Conservation (phyloP, 805 yeast species). For the Candida gorgasii region DNA sequence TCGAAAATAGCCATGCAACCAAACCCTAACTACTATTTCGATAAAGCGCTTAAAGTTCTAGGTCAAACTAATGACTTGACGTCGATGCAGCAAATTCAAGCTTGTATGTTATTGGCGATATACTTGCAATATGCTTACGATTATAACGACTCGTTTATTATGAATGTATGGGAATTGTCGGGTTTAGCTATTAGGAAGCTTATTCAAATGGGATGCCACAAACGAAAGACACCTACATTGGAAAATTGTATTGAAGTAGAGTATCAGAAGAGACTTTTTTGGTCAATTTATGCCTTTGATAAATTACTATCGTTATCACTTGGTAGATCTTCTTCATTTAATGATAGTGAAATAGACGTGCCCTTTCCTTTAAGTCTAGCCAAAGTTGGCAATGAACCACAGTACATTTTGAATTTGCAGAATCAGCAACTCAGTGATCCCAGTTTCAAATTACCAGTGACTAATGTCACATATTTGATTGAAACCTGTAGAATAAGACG, state of each 20-base stretch:
- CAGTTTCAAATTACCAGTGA: slow-evolving; percentile 10
- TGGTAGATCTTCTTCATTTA: slow-evolving; percentile 10
- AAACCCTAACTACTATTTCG: slow-evolving; percentile 12
- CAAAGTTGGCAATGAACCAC: slow-evolving; percentile 3
- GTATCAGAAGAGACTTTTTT: slow-evolving; percentile 10
- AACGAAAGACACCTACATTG: slow-evolving; percentile 6
- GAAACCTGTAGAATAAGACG: slow-evolving; percentile 13
- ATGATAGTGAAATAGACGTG: slow-evolving; percentile 9
- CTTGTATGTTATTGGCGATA: slow-evolving; percentile 13
- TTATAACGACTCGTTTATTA: slow-evolving; percentile 10
- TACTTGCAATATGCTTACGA: slow-evolving; percentile 12
- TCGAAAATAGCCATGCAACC: slow-evolving; percentile 7
- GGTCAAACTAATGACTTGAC: not conserved
- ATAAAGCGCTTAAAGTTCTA: slow-evolving; percentile 9
- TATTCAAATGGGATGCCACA: slow-evolving; percentile 13
- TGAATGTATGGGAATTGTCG: slow-evolving; percentile 12
- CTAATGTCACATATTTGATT: slow-evolving; percentile 10
- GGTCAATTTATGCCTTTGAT: slow-evolving; percentile 15
- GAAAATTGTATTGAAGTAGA: slow-evolving; percentile 10
- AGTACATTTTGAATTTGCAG: slow-evolving; percentile 3
- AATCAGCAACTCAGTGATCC: slow-evolving; percentile 1
- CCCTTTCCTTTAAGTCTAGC: slow-evolving; percentile 12
- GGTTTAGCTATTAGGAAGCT: slow-evolving; percentile 12
- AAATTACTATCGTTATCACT: slow-evolving; percentile 11
- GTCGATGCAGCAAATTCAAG: slow-evolving; percentile 12